A percentile compares a stretch with the other conserved stretches of the same genome.
Evolutionary conservation across 208 protist genomes (phyloP).

Genomic region (Angomonas deanei): DNA sequence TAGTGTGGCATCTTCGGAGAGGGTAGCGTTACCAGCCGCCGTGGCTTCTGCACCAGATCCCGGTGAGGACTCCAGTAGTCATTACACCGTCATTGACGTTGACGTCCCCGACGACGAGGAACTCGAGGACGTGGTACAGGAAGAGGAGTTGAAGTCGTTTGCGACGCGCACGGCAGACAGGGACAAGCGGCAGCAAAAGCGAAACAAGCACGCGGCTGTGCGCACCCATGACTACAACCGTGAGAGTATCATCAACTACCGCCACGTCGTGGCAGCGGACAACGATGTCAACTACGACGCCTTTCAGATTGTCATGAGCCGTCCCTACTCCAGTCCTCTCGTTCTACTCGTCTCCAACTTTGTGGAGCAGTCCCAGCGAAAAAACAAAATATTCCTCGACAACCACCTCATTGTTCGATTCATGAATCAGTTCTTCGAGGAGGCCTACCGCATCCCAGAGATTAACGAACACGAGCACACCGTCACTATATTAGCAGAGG

Average conservation of each 20-base stretch:
- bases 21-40: no score
- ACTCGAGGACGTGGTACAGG: conserved; percentile 7
- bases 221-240: conserved; percentile 44
- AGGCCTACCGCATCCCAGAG: conserved; percentile 17
- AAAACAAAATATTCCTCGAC: conserved; percentile 16
- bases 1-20: no score
- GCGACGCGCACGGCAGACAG: not conserved
- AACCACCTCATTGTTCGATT: conserved; percentile 4
- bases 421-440: conserved; percentile 12
- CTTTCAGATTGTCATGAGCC: conserved; percentile 58
- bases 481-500: conserved; percentile 36
- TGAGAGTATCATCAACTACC: conserved; percentile 64
- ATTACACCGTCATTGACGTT: not conserved
- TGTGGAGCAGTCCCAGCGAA: conserved; percentile 26
- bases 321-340: conserved; percentile 22
- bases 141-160: conserved; percentile 15
- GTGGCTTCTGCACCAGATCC: no score
- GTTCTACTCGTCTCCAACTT: conserved; percentile 45
- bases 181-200: not conserved
- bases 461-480: conserved; percentile 13
- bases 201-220: conserved; percentile 10
- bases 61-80: no score
- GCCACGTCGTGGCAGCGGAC: conserved; percentile 40
- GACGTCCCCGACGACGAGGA: not conserved
- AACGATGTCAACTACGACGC: conserved; percentile 67